Conservation (phyloP, 306 rosid genomes). For the Sicyos baderoa region DNA sequence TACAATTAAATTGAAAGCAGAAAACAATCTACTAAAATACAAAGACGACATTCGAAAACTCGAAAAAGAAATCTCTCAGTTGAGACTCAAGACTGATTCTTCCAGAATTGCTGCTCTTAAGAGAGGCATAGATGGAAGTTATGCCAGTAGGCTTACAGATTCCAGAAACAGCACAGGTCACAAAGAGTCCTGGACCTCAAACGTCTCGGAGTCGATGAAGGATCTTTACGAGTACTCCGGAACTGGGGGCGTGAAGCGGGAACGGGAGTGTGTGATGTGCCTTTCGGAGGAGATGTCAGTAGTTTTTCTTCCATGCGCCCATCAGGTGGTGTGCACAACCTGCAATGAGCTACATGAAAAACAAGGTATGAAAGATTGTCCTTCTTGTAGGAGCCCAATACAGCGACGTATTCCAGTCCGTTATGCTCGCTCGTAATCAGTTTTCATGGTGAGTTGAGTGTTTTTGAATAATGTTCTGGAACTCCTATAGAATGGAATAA, state of each 20-base stretch:
- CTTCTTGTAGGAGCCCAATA: slow-evolving; percentile 85
- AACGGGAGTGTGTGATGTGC: slow-evolving; percentile 94
- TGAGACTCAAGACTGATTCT: slow-evolving; percentile 71
- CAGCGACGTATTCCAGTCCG: slow-evolving; percentile 73
- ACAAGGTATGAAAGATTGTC: slow-evolving; percentile 93
- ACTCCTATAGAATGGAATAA: slow-evolving; percentile 47
- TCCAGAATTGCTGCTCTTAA: slow-evolving; percentile 79
- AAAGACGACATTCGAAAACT: slow-evolving; percentile 66
- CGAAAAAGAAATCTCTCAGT: slow-evolving; percentile 62
- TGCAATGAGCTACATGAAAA: slow-evolving; percentile 95
- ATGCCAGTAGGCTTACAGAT: slow-evolving; percentile 35
- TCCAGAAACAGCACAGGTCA: slow-evolving; percentile 25
- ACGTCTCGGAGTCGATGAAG: slow-evolving; percentile 37
- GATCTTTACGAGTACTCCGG: slow-evolving; percentile 35
- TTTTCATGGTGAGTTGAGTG: slow-evolving; percentile 32
- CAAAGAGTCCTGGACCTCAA: slow-evolving; percentile 28
- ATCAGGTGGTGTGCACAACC: slow-evolving; percentile 81
- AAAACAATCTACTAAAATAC: slow-evolving; percentile 46
- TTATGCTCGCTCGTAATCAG: slow-evolving; percentile 39
- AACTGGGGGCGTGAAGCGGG: slow-evolving; percentile 65
- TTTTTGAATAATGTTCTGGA: slow-evolving; percentile 52
- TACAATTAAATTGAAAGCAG: slow-evolving; percentile 55
- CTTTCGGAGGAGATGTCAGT: slow-evolving; percentile 92
- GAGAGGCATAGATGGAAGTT: slow-evolving; percentile 70
- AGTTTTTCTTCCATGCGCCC: slow-evolving; percentile 87